Conservation (phyloP, 768 basidiomycete species). For the Suillus weaverae region DNA sequence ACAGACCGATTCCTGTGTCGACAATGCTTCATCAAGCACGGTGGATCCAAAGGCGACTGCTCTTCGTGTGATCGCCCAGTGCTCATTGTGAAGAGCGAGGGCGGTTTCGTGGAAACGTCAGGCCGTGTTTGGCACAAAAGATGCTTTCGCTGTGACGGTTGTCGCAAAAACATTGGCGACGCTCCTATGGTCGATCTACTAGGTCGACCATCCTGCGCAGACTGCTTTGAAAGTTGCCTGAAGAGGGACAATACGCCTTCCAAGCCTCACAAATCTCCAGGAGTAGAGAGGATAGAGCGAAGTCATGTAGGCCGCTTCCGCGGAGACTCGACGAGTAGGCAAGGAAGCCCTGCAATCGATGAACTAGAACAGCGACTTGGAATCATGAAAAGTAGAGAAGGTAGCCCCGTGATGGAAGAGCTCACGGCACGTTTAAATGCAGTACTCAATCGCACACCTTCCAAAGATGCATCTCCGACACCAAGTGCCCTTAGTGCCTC, state of each 20-base stretch:
- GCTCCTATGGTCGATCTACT: constrained; percentile 81
- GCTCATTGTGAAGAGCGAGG: constrained; percentile 72
- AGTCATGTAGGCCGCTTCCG: constrained; percentile 49
- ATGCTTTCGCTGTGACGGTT: constrained; percentile 77
- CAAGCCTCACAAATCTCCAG: constrained; percentile 39
- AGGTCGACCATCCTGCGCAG: constrained; percentile 74
- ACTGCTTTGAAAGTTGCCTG: constrained; percentile 79
- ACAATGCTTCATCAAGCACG: constrained; percentile 66
- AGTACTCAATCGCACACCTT: constrained; percentile 36
- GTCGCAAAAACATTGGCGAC: constrained; percentile 70
- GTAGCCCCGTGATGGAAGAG: constrained; percentile 56
- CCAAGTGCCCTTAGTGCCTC: constrained; percentile 14
- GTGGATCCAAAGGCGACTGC: constrained; percentile 78
- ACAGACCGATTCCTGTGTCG: constrained; percentile 69
- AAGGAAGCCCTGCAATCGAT: constrained; percentile 61
- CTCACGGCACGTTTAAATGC: constrained; percentile 45
- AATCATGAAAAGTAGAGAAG: constrained; percentile 52
- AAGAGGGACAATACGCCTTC: constrained; percentile 47
- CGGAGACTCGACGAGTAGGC: constrained; percentile 43
- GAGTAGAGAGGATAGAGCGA: constrained; percentile 25
- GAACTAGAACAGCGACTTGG: constrained; percentile 64
- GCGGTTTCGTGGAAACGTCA: constrained; percentile 71
- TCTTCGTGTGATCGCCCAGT: constrained; percentile 68
- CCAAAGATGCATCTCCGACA: constrained; percentile 27
- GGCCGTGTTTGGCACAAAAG: constrained; percentile 78